Conservation (phyloP, 371 early-diverging fungal species). For the Thermomucor indicae-seudaticae region DNA sequence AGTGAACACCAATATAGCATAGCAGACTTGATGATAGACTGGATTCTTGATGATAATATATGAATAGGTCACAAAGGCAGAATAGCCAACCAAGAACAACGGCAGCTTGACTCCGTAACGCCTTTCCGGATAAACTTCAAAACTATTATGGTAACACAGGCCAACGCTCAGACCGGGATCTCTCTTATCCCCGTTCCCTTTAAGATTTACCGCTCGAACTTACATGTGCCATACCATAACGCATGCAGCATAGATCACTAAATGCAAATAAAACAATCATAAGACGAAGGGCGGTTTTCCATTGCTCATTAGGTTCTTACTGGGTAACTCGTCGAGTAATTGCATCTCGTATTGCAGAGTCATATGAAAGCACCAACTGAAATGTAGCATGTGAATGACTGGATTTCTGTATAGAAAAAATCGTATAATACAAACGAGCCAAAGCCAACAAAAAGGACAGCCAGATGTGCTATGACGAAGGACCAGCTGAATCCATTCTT, state of each 20-base stretch:
- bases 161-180: too few relatives aligned
- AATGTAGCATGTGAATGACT: constrained; percentile 6
- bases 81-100: constrained; percentile 43
- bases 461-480: constrained; percentile 54
- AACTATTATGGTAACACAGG: constrained; percentile 35
- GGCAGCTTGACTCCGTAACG: constrained; percentile 33
- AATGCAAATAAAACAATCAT: background rate
- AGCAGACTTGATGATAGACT: constrained; percentile 72
- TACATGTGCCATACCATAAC: constrained; percentile 44
- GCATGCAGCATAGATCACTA: constrained; percentile 53
- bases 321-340: constrained; percentile 73
- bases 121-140: constrained; percentile 41
- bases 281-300: background rate
- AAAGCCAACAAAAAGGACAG: constrained; percentile 62
- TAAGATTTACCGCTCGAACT: too few relatives aligned
- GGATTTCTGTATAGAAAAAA: background rate
- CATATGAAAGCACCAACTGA: constrained; percentile 73
- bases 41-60: constrained; percentile 69
- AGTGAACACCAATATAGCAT: constrained; percentile 48
- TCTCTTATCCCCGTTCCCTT: too few relatives aligned
- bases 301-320: constrained; percentile 26
- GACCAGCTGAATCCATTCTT: constrained; percentile 43
- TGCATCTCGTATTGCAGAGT: constrained; percentile 76
- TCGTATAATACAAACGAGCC: constrained; percentile 43
- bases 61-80: constrained; percentile 54